A percentile compares a stretch with the other conserved stretches of the same genome.
phyloP scores from a whole-genome alignment of 352 stramenopile genomes.

The Pythium guiyangense region DNA sequence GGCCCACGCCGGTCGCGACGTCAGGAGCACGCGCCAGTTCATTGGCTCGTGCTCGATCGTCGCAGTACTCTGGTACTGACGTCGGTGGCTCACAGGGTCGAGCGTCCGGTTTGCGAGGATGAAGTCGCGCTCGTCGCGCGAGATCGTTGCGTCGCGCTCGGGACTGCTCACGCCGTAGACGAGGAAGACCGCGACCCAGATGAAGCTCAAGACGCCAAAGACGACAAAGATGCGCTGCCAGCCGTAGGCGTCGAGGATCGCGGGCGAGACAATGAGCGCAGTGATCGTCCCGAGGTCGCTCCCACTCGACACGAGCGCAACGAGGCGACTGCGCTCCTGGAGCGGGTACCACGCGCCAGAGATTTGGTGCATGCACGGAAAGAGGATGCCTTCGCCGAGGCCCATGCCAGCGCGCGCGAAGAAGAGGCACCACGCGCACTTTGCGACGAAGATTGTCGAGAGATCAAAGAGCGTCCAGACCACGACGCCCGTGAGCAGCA shows the following conservation, averaged over 20 bases:
- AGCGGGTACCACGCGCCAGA: constrained; percentile 79
- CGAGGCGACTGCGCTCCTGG: constrained; percentile 76
- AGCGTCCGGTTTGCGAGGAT: constrained; percentile 64
- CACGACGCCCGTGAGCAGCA: constrained; percentile 70
- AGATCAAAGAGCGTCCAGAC: constrained; percentile 85
- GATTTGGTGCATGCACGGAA: constrained; percentile 87
- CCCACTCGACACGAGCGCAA: constrained; percentile 70
- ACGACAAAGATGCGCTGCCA: constrained; percentile 78
- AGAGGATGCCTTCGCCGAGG: constrained; percentile 82
- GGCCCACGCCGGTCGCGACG: constrained; percentile 65
- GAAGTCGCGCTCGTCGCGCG: constrained; percentile 44
- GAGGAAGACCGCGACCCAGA: constrained; percentile 64
- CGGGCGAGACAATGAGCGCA: constrained; percentile 69
- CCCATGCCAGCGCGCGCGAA: constrained; percentile 77
- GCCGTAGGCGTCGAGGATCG: constrained; percentile 50
- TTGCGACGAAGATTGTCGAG: constrained; percentile 62
- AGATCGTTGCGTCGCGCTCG: constrained; percentile 61
- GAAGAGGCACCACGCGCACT: constrained; percentile 64
- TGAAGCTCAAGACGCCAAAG: constrained; percentile 71
- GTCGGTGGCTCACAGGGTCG: constrained; percentile 34
- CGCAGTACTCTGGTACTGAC: constrained; percentile 27
- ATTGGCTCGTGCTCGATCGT: constrained; percentile 44
- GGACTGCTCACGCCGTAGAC: constrained; percentile 59
- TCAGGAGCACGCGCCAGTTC: constrained; percentile 67
- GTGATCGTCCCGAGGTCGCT: constrained; percentile 81